phyloP scores from a whole-genome alignment of 768 basidiomycete species.

The Pleurotus tuoliensis region DNA sequence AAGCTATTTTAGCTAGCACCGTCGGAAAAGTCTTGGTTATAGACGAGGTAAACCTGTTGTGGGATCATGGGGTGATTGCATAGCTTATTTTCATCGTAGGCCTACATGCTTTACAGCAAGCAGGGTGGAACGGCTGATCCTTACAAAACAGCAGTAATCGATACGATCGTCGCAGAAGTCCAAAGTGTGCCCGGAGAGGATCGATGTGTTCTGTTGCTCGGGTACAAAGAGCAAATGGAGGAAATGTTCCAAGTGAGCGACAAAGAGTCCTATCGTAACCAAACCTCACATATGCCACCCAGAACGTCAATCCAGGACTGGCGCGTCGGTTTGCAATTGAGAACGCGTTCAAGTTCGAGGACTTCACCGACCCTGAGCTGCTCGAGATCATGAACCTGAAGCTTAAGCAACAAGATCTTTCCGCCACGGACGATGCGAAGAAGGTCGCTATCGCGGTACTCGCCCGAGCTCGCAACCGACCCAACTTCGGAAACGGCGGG shows the following conservation, averaged over 20 bases:
- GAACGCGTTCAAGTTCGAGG: conserved; percentile 64
- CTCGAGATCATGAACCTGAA: conserved; percentile 50
- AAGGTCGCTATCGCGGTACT: conserved; percentile 49
- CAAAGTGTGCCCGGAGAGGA: conserved; percentile 69
- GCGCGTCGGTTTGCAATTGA: conserved; percentile 66
- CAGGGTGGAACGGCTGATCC: conserved; percentile 35
- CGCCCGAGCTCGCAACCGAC: conserved; percentile 37
- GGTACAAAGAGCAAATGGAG: conserved; percentile 63
- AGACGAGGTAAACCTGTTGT: conserved; percentile 46
- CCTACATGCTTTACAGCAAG: conserved; percentile 64
- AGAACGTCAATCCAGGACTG: conserved; percentile 72
- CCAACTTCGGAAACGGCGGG: conserved; percentile 65
- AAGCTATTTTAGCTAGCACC: conserved; percentile 53
- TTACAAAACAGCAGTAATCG: conserved; percentile 67
- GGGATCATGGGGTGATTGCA: not conserved
- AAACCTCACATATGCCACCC: not conserved
- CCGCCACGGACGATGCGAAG: conserved; percentile 55
- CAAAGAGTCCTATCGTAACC: not conserved
- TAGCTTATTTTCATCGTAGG: conserved; percentile 30
- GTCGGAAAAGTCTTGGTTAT: conserved; percentile 68
- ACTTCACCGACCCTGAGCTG: conserved; percentile 55
- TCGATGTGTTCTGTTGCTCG: conserved; percentile 60
- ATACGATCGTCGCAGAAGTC: conserved; percentile 72
- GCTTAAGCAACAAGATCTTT: conserved; percentile 52
- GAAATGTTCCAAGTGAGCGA: conserved; percentile 66